Evolutionary conservation across 1,284 basidiomycete genomes (phyloP), one percentile per base, ranked within the genome.

Genomic region (Kwoniella shivajii): DNA sequence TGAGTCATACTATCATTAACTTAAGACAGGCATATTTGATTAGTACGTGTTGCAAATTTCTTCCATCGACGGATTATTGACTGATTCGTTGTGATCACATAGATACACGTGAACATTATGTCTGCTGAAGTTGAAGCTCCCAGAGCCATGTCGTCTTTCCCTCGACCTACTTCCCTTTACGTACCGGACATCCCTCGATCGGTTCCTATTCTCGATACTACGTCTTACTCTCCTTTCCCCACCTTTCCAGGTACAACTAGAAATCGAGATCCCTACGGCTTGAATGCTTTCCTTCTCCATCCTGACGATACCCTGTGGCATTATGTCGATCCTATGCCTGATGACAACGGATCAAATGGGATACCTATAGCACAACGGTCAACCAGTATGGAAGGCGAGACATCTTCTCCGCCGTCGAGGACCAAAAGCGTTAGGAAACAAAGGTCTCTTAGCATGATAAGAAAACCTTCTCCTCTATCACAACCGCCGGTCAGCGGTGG

Each of bases 221-320:
- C 63, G 14, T 68, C 72, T 6, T 76, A 74, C 57, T 72, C 72
- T 7, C 74, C 74, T n/a, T 76, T 72, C 54, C 74, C 74, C 0
- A 59, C 63, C 4, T 63, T 76, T 47, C 63, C 66, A 14, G 66
- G 62, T 22, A 53, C 60, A 13, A 18, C 24, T 10, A 41, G 39
- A 22, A 52, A 59, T 4, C 27, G 60, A 2, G 75, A 77, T 56
- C 73, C 75, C 0, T 71, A 71, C 46, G 68, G 67, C 4, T 58
- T 77, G 6, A 69, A 77, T 48, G 63, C 66, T 0, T 77, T 61
- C 56, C 67, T 77, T 0, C 60, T 77, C 2, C 66, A 68, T 46
- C 73, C 75, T 14, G 61, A 64, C 13, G 73, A 74, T 43, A 50
- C 60, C 5, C 46, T 68, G 9, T 77, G 73, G 72, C 46, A 62